Base-by-base conservation (phyloP, 177 flowering plant genomes). In the Vitis hybrid region DNA sequence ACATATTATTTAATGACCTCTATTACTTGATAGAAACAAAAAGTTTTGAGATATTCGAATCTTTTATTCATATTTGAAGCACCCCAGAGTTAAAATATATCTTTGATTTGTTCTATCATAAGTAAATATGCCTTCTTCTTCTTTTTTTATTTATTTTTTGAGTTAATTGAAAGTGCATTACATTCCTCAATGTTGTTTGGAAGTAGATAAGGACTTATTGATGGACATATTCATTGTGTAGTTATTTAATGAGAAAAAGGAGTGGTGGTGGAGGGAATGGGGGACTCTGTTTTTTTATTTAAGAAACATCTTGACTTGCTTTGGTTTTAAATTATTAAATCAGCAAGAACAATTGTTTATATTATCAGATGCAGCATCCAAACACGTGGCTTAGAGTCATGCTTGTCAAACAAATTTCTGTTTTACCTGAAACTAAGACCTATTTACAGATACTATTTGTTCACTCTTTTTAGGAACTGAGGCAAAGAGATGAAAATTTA, bases 401-500 rank as follows among this genome's bases (percentile, higher is more conserved):
- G 30, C 30, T 26, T 26, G 30, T 26, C 30, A 0, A 26, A 26
- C 30, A 26, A 26, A 52, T 26, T 18, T 57, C 48, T 63, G 14
- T 17, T 12, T 5, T 49, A 19, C 21, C 21, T 67, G 15, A 62
- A 8, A 51, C 13, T 6, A n/a, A 18, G 48, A n/a, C 40, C 21
- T 60, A 56, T 55, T 66, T 57, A 55, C 12, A 4, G 52, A 52
- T 19, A 3, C 34, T 19, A 17, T 48, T 51, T 40, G 21, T 55
- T 52, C 14, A 51, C 26, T 7, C 49, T 69, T 55, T 54, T 17
- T 66, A 92, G 97, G 88, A 81, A 69, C 62, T 94, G 82, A 91
- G 80, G 78, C 77, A 89, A 77, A 82, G 82, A 70, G 86, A 91
- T 60, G 93, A 89, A 55, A 82, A 75, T 2, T 77, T 91, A 59